Base-by-base conservation (phyloP, 2,329 filamentous ascomycete genomes). In the Aspergillus sp. region DNA sequence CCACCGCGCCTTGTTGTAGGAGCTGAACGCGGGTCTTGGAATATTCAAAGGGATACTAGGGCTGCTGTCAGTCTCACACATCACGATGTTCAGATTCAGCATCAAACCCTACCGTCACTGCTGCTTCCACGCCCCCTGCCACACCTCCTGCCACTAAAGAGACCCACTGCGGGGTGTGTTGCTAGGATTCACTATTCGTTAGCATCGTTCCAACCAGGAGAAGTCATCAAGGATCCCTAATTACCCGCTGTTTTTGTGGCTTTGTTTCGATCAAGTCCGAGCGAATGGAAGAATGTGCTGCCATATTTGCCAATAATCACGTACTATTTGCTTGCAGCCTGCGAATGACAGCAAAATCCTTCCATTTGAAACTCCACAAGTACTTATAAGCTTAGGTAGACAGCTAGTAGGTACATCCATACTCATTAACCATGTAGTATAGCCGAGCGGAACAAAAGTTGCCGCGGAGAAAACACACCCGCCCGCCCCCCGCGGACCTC, bases 1-100 rank as follows among this genome's bases (percentile, higher is more conserved):
- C 74, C 74, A 46, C 75, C 4, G 32, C 68, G 59, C 72, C 77
- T n/a, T 87, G 76, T 63, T 89, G 85, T 3, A 85, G 81, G 56
- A 54, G 52, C 42, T 54, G 52, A 2, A 42, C 36, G 7, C 85
- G 78, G 0, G 87, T 89, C 73, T 90, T 90, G 56, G 86, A 85
- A 65, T 88, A 90, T 68, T 89, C 87, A 65, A 89, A 84, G 0
- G 87, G 87, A 70, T 88, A 88, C 77, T 81, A 59, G 1, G 22
- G 24, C 11, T 10, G 6, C 10, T n/a, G 12, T 50, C 22, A 50
- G 7, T 50, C 12, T 46, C 6, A 46, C 1, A 24, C 24, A 4
- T 29, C 26, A 29, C 26, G 26, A 29, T 29, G 26, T 29, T 29
- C 26, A 29, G 7, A 49, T 49, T 49, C 46, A 22, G 46, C 18